These are phyloP conservation scores for Trichoderma aggressivum DNA, from an alignment of 2,329 filamentous ascomycete genomes.

Conservation along the genomic window DNA sequence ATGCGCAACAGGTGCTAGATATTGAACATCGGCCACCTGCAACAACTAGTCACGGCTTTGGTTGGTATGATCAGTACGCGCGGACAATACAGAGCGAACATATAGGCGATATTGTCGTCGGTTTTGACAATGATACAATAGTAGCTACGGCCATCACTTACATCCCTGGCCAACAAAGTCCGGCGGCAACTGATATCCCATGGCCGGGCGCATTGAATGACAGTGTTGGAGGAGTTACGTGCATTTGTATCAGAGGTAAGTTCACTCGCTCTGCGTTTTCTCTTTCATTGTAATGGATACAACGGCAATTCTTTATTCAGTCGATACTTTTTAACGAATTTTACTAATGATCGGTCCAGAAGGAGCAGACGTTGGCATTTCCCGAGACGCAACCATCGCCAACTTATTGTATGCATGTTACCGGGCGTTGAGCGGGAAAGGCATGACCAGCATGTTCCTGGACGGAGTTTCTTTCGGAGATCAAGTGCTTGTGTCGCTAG, in stretches of 20 bases:
- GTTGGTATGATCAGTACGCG: constrained; percentile 59
- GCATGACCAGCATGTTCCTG: constrained; percentile 53
- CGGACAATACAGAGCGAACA: constrained; percentile 46
- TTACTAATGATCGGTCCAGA: not conserved
- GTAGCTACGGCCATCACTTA: constrained; percentile 56
- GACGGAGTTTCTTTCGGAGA: constrained; percentile 52
- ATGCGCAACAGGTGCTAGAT: constrained; percentile 46
- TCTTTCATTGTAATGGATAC: not conserved
- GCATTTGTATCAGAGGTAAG: constrained; percentile 56
- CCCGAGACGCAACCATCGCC: constrained; percentile 49
- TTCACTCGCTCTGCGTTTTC: constrained; percentile 12
- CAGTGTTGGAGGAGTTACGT: constrained; percentile 57
- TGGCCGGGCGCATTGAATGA: constrained; percentile 51
- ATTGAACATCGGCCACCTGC: constrained; percentile 48
- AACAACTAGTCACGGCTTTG: constrained; percentile 45
- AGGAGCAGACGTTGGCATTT: constrained; percentile 37
- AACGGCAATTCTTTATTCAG: not conserved
- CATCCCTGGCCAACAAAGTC: constrained; percentile 44
- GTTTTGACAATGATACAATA: constrained; percentile 45
- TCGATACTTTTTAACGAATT: not conserved
- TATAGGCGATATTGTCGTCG: constrained; percentile 53
- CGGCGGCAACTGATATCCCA: constrained; percentile 49
- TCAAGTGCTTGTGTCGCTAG: constrained; percentile 49
- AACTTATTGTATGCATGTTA: constrained; percentile 53
- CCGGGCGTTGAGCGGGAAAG: constrained; percentile 43